Evolutionary conservation across 2,329 filamentous ascomycete genomes (phyloP), one percentile per base, ranked within the genome.

Genomic region (Aotearoamyces nothofagi): DNA sequence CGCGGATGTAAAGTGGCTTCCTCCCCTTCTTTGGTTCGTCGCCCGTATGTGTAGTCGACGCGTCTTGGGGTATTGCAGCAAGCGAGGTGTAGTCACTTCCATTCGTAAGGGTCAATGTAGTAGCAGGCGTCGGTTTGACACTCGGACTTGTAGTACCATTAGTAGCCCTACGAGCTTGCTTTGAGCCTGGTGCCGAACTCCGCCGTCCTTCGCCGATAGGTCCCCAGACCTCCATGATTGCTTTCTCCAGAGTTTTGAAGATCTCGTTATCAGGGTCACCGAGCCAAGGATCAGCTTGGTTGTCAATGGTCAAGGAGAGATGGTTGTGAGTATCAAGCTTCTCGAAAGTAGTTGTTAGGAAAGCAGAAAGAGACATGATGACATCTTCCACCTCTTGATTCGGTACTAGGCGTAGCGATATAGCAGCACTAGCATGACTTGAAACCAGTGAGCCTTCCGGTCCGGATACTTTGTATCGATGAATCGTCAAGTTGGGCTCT

Each of bases 251-350:
- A 0, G 83, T 92, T 37, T 77, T 71, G 54, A 94, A 98, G 33
- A 96, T 86, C 39, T 84, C 73, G 41, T 92, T 94, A 27, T 74
- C 73, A 3, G 83, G 84, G 43, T 94, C 83, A 9, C 90, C 87
- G 0, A 98, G 69, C 90, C 90, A 98, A 0, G 90, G 84, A 47
- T 98, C 90, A 0, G 90, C 87, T 53, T 81, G 78, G 47, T 94
- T 90, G 39, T 93, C 84, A 39, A 98, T 86, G 16, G 74, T 76
- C 22, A 98, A 69, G 2, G 64, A 77, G 19, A 98, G 62, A 5
- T 63, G 66, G 45, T 98, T 98, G 36, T 80, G 76, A 1, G 82
- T 87, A 16, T 76, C 74, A 2, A 96, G 70, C 10, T 64, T 55
- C 1, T 60, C 62, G 45, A 94, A 98, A 39, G 84, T 69, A 9